phyloP scores from a whole-genome alignment of 1,284 basidiomycete genomes.

The Austroboletus niveus region DNA sequence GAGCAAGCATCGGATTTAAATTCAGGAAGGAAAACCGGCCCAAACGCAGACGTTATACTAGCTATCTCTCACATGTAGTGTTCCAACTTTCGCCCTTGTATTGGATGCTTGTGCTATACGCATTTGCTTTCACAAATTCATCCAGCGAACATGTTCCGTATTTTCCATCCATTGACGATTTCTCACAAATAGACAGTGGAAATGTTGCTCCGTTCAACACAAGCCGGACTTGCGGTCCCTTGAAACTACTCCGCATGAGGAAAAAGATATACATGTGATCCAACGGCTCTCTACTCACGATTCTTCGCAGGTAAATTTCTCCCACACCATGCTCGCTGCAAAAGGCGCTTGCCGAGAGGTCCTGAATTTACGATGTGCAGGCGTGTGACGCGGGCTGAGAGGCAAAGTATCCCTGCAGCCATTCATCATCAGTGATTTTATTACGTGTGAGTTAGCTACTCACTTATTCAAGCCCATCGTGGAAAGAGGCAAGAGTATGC shows the following conservation, averaged over 20 bases:
- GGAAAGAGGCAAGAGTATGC: slow-evolving; percentile 45
- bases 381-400: slow-evolving; percentile 32
- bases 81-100: slow-evolving; percentile 40
- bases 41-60: not conserved
- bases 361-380: slow-evolving; percentile 37
- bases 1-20: not conserved
- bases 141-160: slow-evolving; percentile 41
- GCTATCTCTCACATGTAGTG: slow-evolving; percentile 33
- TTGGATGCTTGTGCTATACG: slow-evolving; percentile 25
- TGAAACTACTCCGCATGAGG: slow-evolving; percentile 23
- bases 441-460: not conserved
- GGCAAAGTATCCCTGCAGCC: slow-evolving; percentile 32
- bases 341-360: slow-evolving; percentile 46
- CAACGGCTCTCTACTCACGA: slow-evolving; percentile 22
- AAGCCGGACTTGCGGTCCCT: slow-evolving; percentile 42
- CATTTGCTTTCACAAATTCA: slow-evolving; percentile 36
- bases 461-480: slow-evolving; percentile 43
- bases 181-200: slow-evolving; percentile 36
- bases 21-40: no score
- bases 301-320: slow-evolving; percentile 40
- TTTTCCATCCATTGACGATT: slow-evolving; percentile 26
- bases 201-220: slow-evolving; percentile 44
- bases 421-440: not conserved
- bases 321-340: slow-evolving; percentile 46
- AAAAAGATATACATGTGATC: not conserved